A percentile compares a stretch with the other conserved stretches of the same genome.
Conservation (phyloP, 2,329 filamentous ascomycete genomes). For the Colletotrichum scovillei region DNA sequence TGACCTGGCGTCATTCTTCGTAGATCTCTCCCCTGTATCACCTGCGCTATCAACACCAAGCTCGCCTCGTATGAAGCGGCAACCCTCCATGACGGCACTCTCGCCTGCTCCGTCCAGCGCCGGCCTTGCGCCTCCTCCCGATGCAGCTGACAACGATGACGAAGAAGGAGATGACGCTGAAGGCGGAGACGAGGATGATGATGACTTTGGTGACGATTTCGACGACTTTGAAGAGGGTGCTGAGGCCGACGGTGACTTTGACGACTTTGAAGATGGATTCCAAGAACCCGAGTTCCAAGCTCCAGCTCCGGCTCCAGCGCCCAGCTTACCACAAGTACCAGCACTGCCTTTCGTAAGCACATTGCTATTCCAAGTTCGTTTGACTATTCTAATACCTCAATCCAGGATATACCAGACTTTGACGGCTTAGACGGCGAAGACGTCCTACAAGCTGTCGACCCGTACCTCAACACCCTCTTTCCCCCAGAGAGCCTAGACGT, state of each 20-base stretch:
- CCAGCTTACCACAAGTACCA: constrained; percentile 48
- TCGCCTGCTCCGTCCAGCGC: constrained; percentile 20
- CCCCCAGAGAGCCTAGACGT: constrained; percentile 66
- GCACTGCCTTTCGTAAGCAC: constrained; percentile 57
- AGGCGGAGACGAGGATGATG: constrained; percentile 47
- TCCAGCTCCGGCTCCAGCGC: constrained; percentile 42
- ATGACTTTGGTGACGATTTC: constrained; percentile 70
- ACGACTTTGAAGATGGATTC: constrained; percentile 80
- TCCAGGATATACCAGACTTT: constrained; percentile 68
- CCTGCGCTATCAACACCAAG: constrained; percentile 41
- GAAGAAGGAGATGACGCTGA: constrained; percentile 43
- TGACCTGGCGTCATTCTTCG: constrained; percentile 42
- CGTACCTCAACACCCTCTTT: constrained; percentile 76
- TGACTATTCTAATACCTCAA: constrained; percentile 56
- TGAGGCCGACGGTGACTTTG: constrained; percentile 67
- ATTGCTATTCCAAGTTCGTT: constrained; percentile 38
- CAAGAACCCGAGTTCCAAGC: constrained; percentile 62
- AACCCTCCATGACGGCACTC: constrained; percentile 43
- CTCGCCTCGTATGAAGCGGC: constrained; percentile 45
- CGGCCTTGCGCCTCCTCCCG: constrained; percentile 29
- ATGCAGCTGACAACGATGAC: constrained; percentile 42
- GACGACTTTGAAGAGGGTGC: constrained; percentile 73
- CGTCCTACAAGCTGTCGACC: constrained; percentile 69
- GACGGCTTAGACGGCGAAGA: constrained; percentile 70
- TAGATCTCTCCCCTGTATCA: constrained; percentile 50